Percentiles rank a stretch among this genome's conserved stretches.
Evolutionary conservation across 1,284 basidiomycete species (phyloP).

Genomic region (Erythrobasidium hasegawianum): DNA sequence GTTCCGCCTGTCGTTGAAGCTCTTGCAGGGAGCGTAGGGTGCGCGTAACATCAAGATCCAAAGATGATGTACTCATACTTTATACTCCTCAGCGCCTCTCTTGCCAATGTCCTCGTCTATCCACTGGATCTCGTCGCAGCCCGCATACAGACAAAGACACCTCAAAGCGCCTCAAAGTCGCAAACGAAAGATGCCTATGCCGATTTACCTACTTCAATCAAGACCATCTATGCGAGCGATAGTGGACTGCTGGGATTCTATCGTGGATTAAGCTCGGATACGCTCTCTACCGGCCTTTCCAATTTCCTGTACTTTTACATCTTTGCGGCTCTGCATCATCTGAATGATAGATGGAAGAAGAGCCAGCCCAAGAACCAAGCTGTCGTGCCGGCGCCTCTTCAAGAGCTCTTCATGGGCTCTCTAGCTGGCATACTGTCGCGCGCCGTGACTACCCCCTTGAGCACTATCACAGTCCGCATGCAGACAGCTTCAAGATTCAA

Average conservation of each 20-base stretch:
- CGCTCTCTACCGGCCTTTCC: constrained; percentile 51
- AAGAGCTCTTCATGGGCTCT: constrained; percentile 53
- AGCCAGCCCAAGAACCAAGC: too few species aligned
- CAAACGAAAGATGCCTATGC: constrained; percentile 32
- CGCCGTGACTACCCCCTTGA: constrained; percentile 52
- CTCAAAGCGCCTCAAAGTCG: constrained; percentile 4
- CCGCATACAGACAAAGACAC: constrained; percentile 46
- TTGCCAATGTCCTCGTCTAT: constrained; percentile 52
- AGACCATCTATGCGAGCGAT: constrained; percentile 38
- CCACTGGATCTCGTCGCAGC: constrained; percentile 54
- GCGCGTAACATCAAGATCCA: too few species aligned
- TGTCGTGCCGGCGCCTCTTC: constrained; percentile 47
- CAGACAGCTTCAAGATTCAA: constrained; percentile 46
- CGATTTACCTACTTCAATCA: constrained; percentile 35
- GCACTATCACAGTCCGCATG: constrained; percentile 53
- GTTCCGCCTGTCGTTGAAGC: constrained; percentile 14
- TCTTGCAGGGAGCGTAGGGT: constrained; percentile 31
- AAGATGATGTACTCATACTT: too few species aligned
- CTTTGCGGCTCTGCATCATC: constrained; percentile 47
- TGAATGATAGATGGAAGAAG: constrained; percentile 31
- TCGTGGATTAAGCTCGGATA: constrained; percentile 50
- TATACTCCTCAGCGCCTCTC: constrained; percentile 19
- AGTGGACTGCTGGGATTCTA: constrained; percentile 46
- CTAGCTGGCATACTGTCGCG: constrained; percentile 52
- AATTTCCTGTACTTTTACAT: constrained; percentile 51